phyloP scores from a whole-genome alignment of 345 rosid genomes.

The Geranium rotundifolium region DNA sequence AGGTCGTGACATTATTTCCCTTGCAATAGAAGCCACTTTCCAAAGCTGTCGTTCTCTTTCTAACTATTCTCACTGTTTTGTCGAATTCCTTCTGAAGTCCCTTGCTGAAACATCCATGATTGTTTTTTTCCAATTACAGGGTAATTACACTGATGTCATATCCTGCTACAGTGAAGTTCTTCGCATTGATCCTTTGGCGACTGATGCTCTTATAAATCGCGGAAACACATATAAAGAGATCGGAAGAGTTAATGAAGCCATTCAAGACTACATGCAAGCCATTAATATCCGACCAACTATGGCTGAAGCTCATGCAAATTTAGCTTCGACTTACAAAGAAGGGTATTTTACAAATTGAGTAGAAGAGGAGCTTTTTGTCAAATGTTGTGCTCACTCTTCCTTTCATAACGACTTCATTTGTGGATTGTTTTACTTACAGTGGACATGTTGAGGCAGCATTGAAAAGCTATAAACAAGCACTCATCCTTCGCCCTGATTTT shows the following conservation, averaged over 20 bases:
- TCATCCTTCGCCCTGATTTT: conserved; percentile 72
- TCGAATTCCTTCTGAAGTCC: neutral
- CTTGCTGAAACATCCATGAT: no score
- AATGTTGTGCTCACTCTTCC: no score
- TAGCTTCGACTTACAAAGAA: conserved; percentile 98
- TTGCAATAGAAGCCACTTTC: no score
- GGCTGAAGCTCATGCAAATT: conserved; percentile 99
- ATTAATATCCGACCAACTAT: conserved; percentile 71
- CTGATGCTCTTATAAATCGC: conserved; percentile 94
- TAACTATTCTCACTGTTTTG: neutral
- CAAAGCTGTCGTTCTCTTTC: neutral
- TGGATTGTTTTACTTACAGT: conserved; percentile 20
- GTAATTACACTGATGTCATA: conserved; percentile 85
- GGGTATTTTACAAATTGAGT: conserved; percentile 32
- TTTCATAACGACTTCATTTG: no score
- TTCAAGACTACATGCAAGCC: conserved; percentile 83
- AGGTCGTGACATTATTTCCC: conserved; percentile 30
- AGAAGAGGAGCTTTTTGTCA: no score
- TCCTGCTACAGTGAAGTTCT: conserved; percentile 97
- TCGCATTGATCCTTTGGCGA: conserved; percentile 92
- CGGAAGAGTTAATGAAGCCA: conserved; percentile 91
- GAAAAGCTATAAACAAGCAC: conserved; percentile 84
- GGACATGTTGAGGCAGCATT: conserved; percentile 90
- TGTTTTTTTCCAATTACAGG: conserved; percentile 34
- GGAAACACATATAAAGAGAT: conserved; percentile 96